Base-by-base conservation (phyloP, 192 early-diverging fungal genomes). In the Coemansia sp. region DNA sequence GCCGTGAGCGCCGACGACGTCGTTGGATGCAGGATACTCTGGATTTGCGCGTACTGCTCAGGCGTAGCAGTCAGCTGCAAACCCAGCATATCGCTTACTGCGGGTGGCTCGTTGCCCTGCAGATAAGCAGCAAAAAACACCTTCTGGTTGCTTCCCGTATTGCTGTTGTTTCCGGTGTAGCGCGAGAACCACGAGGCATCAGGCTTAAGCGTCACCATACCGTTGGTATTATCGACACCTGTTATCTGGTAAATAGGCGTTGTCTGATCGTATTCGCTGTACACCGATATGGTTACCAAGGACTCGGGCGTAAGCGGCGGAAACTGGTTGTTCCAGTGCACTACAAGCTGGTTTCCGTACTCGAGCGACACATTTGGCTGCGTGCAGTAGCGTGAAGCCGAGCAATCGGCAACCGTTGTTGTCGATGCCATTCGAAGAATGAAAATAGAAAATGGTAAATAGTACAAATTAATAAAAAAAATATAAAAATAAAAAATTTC, bases 301-400 rank as follows among this genome's bases (percentile, higher is more conserved):
- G 72, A 71, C 36, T 71, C 60, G 12, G 68, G 31, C 51, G 67
- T 80, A 20, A 80, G 72, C 50, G 77, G 77, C 51, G 77, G 57
- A 10, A 56, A 62, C 52, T 68, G 33, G 66, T 80, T 80, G 69
- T 80, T 80, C 77, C 77, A 80, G 33, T 71, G 56, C 22, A 80
- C 36, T 7, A 80, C 66, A 48, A 71, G 71, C 62, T 70, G 77
- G 48, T 61, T 61, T 3, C 48, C 54, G 60, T 80, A 80, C 29
- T 40, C 62, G 10, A 80, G 59, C 51, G 64, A 17, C 56, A 63
- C 48, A 25, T 54, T 65, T 1, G 45, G 10, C 30, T 51, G 25
- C 40, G 77, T 74, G 51, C 77, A 80, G 62, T 74, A 80, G 58
- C 63, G 68, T 57, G 30, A 34, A 7, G 72, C 45, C 45, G 77